Evolutionary conservation across 192 early-diverging fungal genomes (phyloP).

Genomic region (Entomortierella beljakovae): DNA sequence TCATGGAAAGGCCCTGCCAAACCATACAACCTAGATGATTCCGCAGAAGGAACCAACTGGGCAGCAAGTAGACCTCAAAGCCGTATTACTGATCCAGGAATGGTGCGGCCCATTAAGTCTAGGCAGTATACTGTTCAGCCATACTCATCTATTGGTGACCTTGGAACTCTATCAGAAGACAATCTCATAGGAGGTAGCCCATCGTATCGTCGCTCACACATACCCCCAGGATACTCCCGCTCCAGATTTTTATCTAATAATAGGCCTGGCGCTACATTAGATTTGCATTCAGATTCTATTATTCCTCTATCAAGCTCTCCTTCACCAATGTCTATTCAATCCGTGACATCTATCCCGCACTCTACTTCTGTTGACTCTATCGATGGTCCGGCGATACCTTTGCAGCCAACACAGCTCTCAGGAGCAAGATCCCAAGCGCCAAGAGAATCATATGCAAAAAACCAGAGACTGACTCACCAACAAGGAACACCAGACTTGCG

Average conservation of each 20-base stretch:
- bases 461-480: constrained; percentile 43
- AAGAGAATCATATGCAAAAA: constrained; percentile 34
- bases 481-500: constrained; percentile 21
- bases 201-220: constrained; percentile 23
- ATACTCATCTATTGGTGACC: constrained; percentile 22
- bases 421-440: constrained; percentile 16
- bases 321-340: constrained; percentile 28
- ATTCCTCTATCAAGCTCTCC: constrained; percentile 19
- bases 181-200: constrained; percentile 2
- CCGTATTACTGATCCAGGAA: background rate
- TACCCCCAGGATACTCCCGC: constrained; percentile 3
- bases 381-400: constrained; percentile 25
- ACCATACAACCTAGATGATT: constrained; percentile 23
- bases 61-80: constrained; percentile 20
- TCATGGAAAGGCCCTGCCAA: constrained; percentile 30
- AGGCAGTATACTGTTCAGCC: constrained; percentile 47
- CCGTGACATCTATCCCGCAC: constrained; percentile 17
- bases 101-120: constrained; percentile 4
- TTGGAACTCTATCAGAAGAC: constrained; percentile 4
- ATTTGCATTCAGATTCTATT: constrained; percentile 13
- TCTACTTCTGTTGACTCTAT: constrained; percentile 26
- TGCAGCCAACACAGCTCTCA: constrained; percentile 42
- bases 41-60: constrained; percentile 20
- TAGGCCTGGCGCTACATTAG: background rate
- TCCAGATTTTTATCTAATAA: constrained; percentile 12